Percentiles rank a stretch among this genome's conserved stretches.
Conservation (phyloP, 1,284 basidiomycete species). For the Ustilago xerochloae region DNA sequence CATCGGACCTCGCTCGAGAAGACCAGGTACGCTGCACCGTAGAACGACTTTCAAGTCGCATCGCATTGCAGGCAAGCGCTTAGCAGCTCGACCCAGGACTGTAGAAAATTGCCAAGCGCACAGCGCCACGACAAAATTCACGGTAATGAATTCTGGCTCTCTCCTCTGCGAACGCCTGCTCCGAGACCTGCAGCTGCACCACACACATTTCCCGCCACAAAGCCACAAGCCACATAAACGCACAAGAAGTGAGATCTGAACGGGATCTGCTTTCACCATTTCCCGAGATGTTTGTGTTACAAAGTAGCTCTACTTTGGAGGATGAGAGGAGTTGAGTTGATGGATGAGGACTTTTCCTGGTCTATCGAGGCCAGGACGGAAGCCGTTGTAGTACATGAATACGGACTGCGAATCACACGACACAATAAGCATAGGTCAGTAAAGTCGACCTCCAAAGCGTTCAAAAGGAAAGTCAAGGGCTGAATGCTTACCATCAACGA, state of each 20-base stretch:
- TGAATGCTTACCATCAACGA: conserved; percentile 44
- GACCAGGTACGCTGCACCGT: no score
- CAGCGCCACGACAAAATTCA: no score
- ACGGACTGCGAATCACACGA: conserved; percentile 30
- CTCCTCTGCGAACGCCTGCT: not conserved
- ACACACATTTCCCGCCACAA: not conserved
- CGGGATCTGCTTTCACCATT: no score
- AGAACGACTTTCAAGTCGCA: no score
- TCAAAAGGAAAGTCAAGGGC: no score
- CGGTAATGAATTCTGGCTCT: no score
- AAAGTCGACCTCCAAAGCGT: no score
- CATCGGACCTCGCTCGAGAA: no score
- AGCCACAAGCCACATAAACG: not conserved
- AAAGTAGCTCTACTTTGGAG: conserved; percentile 22
- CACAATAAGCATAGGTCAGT: no score
- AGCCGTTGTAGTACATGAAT: conserved; percentile 29
- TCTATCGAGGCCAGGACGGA: conserved; percentile 29
- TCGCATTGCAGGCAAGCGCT: no score
- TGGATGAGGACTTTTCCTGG: conserved; percentile 46
- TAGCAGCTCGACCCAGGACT: no score
- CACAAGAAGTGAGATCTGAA: not conserved
- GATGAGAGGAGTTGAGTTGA: conserved; percentile 29
- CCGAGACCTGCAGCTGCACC: not conserved
- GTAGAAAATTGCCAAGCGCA: no score
- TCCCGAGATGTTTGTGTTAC: not conserved